These are phyloP conservation scores for Boechera retrofracta DNA, from an alignment of 345 rosid genomes.

Conservation along the genomic window DNA sequence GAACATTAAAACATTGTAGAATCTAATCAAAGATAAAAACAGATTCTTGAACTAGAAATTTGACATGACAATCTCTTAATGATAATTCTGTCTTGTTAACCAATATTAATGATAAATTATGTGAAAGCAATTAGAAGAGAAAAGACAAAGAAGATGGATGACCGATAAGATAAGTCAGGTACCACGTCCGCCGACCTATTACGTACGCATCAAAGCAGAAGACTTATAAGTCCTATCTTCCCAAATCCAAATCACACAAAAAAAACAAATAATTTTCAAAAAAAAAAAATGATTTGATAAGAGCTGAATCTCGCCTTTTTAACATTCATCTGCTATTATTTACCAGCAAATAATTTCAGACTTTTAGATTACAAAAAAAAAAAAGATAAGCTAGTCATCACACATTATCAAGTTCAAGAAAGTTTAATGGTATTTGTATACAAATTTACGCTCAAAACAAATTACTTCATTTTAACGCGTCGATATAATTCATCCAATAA, in stretches of 20 bases:
- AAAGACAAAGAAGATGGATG: constrained; percentile 43
- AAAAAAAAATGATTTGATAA: neutral
- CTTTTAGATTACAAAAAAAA: neutral
- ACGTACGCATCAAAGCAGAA: constrained; percentile 34
- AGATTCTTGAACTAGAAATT: neutral
- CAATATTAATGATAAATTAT: neutral
- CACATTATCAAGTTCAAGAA: neutral
- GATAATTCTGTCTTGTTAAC: neutral
- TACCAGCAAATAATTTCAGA: neutral
- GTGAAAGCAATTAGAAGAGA: constrained; percentile 8
- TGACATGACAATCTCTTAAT: neutral
- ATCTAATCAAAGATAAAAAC: too few relatives aligned
- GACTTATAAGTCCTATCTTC: constrained; percentile 29
- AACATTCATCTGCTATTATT: neutral
- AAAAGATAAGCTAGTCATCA: neutral
- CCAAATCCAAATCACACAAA: constrained; percentile 6
- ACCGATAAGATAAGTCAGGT: constrained; percentile 30
- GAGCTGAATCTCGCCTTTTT: neutral
- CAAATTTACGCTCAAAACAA: neutral
- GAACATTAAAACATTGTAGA: neutral
- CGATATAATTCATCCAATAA: neutral
- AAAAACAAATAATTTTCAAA: neutral
- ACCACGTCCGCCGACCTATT: constrained; percentile 46
- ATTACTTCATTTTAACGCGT: neutral
- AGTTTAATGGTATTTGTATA: neutral